Percentiles rank a stretch among this genome's conserved stretches.
Evolutionary conservation across 1,284 basidiomycete species (phyloP).

Genomic region (Vanrija sp.): DNA sequence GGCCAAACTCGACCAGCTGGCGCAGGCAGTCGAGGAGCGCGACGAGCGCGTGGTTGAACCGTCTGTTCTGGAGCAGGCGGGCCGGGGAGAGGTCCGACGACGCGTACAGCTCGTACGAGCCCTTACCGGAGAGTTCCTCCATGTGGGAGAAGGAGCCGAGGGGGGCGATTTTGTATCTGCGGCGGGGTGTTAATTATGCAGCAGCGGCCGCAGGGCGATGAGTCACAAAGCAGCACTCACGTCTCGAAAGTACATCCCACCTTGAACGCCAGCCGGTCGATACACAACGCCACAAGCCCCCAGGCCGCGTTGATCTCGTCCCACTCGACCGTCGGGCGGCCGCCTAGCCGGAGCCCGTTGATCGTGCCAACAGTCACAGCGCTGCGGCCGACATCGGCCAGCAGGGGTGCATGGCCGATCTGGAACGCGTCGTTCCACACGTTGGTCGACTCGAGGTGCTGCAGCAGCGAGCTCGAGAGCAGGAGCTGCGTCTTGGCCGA

Average conservation of each 20-base stretch:
- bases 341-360: constrained; percentile 86
- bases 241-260: constrained; percentile 80
- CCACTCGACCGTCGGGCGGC: constrained; percentile 88
- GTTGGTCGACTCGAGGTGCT: constrained; percentile 80
- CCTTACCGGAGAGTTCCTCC: constrained; percentile 78
- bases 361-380: constrained; percentile 86
- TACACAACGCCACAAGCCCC: constrained; percentile 88
- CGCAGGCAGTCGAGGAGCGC: constrained; percentile 91
- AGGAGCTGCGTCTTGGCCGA: constrained; percentile 41
- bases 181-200: neutral
- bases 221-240: constrained; percentile 51
- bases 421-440: constrained; percentile 99
- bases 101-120: constrained; percentile 78
- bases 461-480: constrained; percentile 42
- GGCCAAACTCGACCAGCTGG: constrained; percentile 80
- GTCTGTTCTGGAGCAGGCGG: constrained; percentile 82
- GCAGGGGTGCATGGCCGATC: constrained; percentile 67
- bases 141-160: constrained; percentile 91
- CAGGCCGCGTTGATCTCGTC: constrained; percentile 98
- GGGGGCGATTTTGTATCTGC: constrained; percentile 79
- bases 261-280: constrained; percentile 86
- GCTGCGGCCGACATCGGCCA: constrained; percentile 13
- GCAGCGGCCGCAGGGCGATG: too few species aligned
- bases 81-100: constrained; percentile 75
- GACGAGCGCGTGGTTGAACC: constrained; percentile 95